Percentiles rank a stretch among this genome's conserved stretches.
Conservation (phyloP, 352 stramenopile species). For the Plasmopara viticola region DNA sequence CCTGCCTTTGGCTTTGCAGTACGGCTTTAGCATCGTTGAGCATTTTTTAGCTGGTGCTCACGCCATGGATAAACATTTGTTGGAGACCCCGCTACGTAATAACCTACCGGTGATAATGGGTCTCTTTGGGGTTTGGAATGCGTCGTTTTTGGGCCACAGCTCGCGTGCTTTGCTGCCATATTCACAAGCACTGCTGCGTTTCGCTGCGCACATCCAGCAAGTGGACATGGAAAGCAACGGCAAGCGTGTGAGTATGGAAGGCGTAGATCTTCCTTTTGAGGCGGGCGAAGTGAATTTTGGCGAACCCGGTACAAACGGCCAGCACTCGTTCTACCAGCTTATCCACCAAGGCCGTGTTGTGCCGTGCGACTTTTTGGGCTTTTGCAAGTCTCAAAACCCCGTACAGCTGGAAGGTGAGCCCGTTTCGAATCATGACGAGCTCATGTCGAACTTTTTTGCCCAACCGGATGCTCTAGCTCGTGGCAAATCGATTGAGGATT, state of each 20-base stretch:
- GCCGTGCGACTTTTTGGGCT: constrained; percentile 98
- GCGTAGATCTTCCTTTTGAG: constrained; percentile 89
- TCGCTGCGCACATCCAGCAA: constrained; percentile 97
- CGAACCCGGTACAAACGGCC: constrained; percentile 96
- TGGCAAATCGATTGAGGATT: constrained; percentile 93
- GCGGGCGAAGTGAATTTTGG: constrained; percentile 97
- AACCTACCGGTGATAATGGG: constrained; percentile 98
- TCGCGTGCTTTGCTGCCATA: constrained; percentile 90
- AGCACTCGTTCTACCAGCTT: constrained; percentile 99
- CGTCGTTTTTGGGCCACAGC: constrained; percentile 94
- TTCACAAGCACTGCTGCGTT: constrained; percentile 91
- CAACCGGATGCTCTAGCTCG: constrained; percentile 96
- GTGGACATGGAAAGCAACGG: constrained; percentile 99
- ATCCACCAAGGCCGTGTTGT: constrained; percentile 98
- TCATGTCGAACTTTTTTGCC: constrained; percentile 99
- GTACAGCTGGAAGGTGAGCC: constrained; percentile 66
- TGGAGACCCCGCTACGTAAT: constrained; percentile 84
- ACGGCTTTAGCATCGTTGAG: constrained; percentile 89
- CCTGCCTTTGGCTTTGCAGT: constrained; percentile 94
- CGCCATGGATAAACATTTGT: constrained; percentile 97
- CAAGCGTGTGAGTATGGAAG: constrained; percentile 95
- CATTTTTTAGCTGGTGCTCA: constrained; percentile 94
- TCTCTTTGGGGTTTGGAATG: constrained; percentile 97
- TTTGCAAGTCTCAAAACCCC: constrained; percentile 92
- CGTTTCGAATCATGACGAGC: constrained; percentile 98